Percentiles rank a stretch among this genome's conserved stretches.
phyloP scores from a whole-genome alignment of 176 grass and related monocot genomes.

The Eragrostis curvula region DNA sequence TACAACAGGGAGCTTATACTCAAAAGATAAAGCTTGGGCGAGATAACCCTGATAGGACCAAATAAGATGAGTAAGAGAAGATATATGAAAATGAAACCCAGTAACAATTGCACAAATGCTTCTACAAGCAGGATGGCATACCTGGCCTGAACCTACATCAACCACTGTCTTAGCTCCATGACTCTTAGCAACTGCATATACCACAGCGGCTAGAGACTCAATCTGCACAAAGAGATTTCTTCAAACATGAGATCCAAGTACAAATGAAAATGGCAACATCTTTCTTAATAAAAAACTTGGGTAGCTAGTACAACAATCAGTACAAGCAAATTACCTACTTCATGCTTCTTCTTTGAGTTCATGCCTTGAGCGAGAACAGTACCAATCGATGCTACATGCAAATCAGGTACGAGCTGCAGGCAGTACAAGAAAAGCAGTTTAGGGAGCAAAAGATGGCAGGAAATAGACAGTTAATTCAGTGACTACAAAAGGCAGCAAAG shows the following conservation, averaged over 20 bases:
- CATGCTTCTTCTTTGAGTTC: slow-evolving; percentile 93
- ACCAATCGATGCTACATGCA: slow-evolving; percentile 63
- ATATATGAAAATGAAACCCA: not conserved
- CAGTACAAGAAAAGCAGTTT: slow-evolving; percentile 2
- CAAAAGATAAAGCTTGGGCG: slow-evolving; percentile 86
- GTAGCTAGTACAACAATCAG: slow-evolving; percentile 23
- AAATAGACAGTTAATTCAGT: not conserved
- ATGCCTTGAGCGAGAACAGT: slow-evolving; percentile 94
- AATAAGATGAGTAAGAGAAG: slow-evolving; percentile 35
- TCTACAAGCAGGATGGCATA: slow-evolving; percentile 32
- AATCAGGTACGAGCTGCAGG: slow-evolving; percentile 66
- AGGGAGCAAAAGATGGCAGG: slow-evolving; percentile 1
- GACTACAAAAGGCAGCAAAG: not conserved
- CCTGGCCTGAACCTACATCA: slow-evolving; percentile 99
- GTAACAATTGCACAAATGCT: slow-evolving; percentile 18
- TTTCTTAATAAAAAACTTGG: not conserved
- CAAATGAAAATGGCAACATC: not conserved
- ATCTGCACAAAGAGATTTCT: slow-evolving; percentile 48
- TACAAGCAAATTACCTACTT: slow-evolving; percentile 70
- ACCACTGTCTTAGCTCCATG: slow-evolving; percentile 65
- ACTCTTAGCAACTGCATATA: slow-evolving; percentile 52
- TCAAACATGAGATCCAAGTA: slow-evolving; percentile 28
- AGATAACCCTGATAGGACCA: slow-evolving; percentile 82
- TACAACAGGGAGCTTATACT: slow-evolving; percentile 80
- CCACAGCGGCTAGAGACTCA: slow-evolving; percentile 69